Evolutionary conservation across 345 rosid species (phyloP).

Genomic region (Eucalyptus pauciflora): DNA sequence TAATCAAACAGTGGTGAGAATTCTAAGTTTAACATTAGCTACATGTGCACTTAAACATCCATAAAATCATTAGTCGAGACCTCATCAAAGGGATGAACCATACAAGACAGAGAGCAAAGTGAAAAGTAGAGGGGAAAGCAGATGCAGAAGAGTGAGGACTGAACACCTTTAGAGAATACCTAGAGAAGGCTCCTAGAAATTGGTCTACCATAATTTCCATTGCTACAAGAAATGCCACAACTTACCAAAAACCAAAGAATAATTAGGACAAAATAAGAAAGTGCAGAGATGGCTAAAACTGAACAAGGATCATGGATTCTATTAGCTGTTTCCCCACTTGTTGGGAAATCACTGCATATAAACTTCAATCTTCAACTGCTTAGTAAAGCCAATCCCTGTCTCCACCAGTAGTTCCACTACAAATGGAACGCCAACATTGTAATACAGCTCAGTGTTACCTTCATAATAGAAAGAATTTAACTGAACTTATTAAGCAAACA

Average conservation of each 20-base stretch:
- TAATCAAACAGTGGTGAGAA: background rate
- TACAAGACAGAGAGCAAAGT: background rate
- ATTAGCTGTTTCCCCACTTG: too few relatives aligned
- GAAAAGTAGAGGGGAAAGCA: background rate
- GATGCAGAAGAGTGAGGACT: background rate
- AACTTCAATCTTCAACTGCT: too few relatives aligned
- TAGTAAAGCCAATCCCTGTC: too few relatives aligned
- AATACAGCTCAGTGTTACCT: too few relatives aligned
- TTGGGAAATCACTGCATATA: too few relatives aligned
- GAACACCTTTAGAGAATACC: conserved; percentile 66
- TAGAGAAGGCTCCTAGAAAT: conserved; percentile 90
- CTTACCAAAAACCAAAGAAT: conserved; percentile 24
- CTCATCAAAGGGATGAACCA: background rate
- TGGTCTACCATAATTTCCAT: conserved; percentile 96
- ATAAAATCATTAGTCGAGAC: background rate
- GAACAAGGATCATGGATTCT: too few relatives aligned
- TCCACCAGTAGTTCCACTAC: too few relatives aligned
- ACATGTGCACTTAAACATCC: background rate
- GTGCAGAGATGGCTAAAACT: background rate
- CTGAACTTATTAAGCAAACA: too few relatives aligned
- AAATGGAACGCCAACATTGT: too few relatives aligned
- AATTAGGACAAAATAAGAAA: conserved; percentile 2
- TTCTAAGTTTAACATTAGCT: background rate
- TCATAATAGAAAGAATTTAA: too few relatives aligned
- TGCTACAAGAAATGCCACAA: conserved; percentile 92